Evolutionary conservation across 73 alveolate genomes (phyloP), one percentile per base, ranked within the genome.

Genomic region (Uronychia setigera): DNA sequence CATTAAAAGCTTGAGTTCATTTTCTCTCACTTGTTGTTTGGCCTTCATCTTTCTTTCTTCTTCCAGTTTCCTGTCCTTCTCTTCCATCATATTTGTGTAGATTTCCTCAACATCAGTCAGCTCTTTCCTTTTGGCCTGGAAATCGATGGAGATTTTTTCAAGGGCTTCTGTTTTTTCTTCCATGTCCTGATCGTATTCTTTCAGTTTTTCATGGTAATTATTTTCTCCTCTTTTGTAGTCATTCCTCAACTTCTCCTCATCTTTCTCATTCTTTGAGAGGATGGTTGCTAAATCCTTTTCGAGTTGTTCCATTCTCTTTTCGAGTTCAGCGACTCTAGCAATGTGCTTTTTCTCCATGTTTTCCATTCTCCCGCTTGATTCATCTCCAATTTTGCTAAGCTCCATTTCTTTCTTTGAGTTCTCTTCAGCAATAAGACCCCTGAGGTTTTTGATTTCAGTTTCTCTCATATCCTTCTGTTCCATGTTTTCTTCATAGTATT

Each of bases 131-230:
- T 33, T 76, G 13, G 25, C 32, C 13, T 33, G 33, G 33, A 33
- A 78, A 5, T 78, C 76, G 25, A 33, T 76, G n/a, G n/a, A 1
- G 32, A 78, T 26, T 9, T 78, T 78, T 1, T 32, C 35, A 76
- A 78, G 84, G 1, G 84, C 87, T 19, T 76, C 79, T 0, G 82
- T 75, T 77, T 88, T 76, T 32, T 88, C 83, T 13, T 74, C 30
- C 94, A 88, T 82, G 13, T 88, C 94, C 26, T 46, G 30, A 74
- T 88, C 94, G 74, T 88, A 88, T 33, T 33, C n/a, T 35, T 77
- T 31, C 59, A 88, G 82, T n/a, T 76, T 82, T 33, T 76, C 86
- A 26, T 76, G 58, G 79, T 60, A 79, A 60, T 33, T 60, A 31
- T 78, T 9, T 31, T 81, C 90, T 0, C 83, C 87, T 29, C 85